phyloP scores from a whole-genome alignment of 257 asterid species.

The Forsythia suspensa region DNA sequence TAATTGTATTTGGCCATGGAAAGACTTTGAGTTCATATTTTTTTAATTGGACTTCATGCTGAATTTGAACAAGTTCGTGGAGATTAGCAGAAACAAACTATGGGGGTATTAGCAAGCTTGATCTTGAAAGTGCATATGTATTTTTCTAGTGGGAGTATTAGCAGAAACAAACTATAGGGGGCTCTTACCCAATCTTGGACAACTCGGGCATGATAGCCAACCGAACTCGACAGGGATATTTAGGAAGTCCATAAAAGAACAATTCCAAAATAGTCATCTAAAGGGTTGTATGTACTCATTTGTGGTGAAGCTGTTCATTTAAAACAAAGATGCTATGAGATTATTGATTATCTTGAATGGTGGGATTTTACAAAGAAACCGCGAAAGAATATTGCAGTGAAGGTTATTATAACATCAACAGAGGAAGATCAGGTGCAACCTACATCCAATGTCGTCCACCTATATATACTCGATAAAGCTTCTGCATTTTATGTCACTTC shows the following conservation, averaged over 20 bases:
- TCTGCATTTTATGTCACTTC: too few relatives aligned
- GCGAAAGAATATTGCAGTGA: not conserved
- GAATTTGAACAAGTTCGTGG: not conserved
- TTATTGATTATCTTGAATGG: not conserved
- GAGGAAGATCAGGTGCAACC: too few relatives aligned
- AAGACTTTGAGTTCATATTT: not conserved
- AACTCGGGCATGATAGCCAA: too few relatives aligned
- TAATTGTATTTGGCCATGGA: too few relatives aligned
- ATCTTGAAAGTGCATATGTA: slow-evolving; percentile 4
- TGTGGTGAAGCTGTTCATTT: not conserved
- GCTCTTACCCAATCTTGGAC: not conserved
- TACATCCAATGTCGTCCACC: too few relatives aligned
- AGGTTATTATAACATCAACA: too few relatives aligned
- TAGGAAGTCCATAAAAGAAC: not conserved
- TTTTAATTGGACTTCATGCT: not conserved
- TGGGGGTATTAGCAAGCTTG: too few relatives aligned
- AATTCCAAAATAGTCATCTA: too few relatives aligned
- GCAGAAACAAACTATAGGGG: not conserved
- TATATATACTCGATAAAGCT: too few relatives aligned
- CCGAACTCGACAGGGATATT: too few relatives aligned
- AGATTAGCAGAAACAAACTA: too few relatives aligned
- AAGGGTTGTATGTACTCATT: not conserved
- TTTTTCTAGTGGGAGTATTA: not conserved
- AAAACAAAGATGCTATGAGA: too few relatives aligned
- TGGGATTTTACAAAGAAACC: not conserved